Percentiles rank a stretch among this genome's conserved stretches.
These are phyloP conservation scores for Fomitopsis betulina DNA, from an alignment of 1,284 basidiomycete species.

Conservation along the genomic window DNA sequence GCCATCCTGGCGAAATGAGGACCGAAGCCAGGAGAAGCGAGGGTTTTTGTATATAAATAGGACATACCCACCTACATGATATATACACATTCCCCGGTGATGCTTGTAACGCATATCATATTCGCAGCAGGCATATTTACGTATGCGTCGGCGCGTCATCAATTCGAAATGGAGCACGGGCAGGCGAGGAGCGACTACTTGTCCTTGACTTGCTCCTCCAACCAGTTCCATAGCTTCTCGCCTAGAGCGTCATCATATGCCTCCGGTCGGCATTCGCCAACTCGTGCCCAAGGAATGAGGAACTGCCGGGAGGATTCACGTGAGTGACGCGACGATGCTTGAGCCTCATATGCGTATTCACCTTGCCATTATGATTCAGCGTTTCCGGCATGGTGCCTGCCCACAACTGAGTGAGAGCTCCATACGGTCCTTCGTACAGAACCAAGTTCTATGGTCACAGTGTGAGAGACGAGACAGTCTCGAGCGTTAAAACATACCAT, in stretches of 20 bases:
- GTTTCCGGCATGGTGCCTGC: slow-evolving; percentile 21
- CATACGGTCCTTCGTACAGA: slow-evolving; percentile 14
- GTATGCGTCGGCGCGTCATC: neutral
- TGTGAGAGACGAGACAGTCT: neutral
- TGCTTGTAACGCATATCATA: neutral
- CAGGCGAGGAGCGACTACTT: neutral
- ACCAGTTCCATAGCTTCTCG: slow-evolving; percentile 37
- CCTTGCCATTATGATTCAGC: slow-evolving; percentile 20
- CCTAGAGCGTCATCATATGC: slow-evolving; percentile 32
- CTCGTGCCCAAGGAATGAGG: slow-evolving; percentile 43
- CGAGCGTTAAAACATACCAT: slow-evolving; percentile 7
- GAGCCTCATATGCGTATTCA: slow-evolving; percentile 1
- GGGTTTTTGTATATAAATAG: no score
- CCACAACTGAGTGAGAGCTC: slow-evolving; percentile 22
- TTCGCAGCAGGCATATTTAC: neutral
- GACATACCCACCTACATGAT: no score
- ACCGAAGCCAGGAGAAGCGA: neutral
- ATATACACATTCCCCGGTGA: neutral
- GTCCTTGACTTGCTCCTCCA: slow-evolving; percentile 34
- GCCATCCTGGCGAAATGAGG: neutral
- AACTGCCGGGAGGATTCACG: slow-evolving; percentile 26
- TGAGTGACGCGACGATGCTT: neutral
- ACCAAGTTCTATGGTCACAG: slow-evolving; percentile 3
- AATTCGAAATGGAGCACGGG: no score
- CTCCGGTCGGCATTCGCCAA: slow-evolving; percentile 26